Conservation (phyloP, 2,329 filamentous ascomycete species). For the Cladophialophora chaetospira region DNA sequence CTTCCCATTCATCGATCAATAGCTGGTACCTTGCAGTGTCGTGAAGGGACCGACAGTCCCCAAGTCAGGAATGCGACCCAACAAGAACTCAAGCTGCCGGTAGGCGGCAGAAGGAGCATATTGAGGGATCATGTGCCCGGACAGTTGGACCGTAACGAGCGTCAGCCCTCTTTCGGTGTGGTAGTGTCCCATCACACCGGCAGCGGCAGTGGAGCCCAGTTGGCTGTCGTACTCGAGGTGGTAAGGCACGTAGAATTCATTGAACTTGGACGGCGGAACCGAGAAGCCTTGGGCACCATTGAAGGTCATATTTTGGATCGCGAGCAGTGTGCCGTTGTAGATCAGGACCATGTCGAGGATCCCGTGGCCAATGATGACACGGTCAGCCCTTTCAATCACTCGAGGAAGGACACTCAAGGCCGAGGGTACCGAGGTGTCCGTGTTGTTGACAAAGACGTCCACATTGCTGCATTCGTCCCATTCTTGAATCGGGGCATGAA, state of each 20-base stretch:
- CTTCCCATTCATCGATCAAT: slow-evolving; percentile 4
- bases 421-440: slow-evolving; percentile 52
- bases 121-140: slow-evolving; percentile 62
- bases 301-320: slow-evolving; percentile 82
- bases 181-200: slow-evolving; percentile 68
- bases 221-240: slow-evolving; percentile 48
- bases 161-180: slow-evolving; percentile 77
- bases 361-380: slow-evolving; percentile 74
- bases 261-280: slow-evolving; percentile 49
- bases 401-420: slow-evolving; percentile 63
- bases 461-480: slow-evolving; percentile 60
- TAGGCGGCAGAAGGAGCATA: slow-evolving; percentile 52
- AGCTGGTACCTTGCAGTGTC: slow-evolving; percentile 29
- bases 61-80: slow-evolving; percentile 66
- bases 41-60: slow-evolving; percentile 30
- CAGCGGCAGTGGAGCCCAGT: slow-evolving; percentile 56
- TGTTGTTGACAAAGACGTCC: slow-evolving; percentile 50
- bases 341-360: slow-evolving; percentile 68
- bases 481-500: slow-evolving; percentile 61
- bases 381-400: slow-evolving; percentile 72
- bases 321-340: slow-evolving; percentile 68
- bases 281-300: slow-evolving; percentile 71
- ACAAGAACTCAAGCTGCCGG: slow-evolving; percentile 69
- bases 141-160: slow-evolving; percentile 63
- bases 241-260: slow-evolving; percentile 70